Percentiles rank a stretch among this genome's conserved stretches.
Evolutionary conservation across 2,329 filamentous ascomycete genomes (phyloP).

Genomic region (Colletotrichum tropicale): DNA sequence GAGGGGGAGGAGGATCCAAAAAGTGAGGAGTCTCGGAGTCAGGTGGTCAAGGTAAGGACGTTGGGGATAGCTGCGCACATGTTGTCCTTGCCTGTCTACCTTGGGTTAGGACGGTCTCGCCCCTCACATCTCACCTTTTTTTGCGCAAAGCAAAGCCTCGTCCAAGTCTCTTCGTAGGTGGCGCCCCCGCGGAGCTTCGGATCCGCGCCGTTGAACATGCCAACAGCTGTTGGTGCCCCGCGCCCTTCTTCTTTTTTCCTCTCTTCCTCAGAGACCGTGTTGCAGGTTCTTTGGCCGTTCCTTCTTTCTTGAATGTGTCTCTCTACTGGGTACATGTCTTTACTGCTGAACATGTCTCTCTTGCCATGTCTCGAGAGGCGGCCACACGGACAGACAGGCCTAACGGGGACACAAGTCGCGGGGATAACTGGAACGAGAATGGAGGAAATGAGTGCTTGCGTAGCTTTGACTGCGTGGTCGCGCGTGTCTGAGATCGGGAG

Average conservation of each 20-base stretch:
- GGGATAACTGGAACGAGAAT: not conserved
- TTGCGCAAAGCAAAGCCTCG: not conserved
- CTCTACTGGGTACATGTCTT: not conserved
- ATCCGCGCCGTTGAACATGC: slow-evolving; percentile 5
- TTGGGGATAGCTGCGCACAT: not conserved
- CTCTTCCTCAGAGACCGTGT: not conserved
- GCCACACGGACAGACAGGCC: not conserved
- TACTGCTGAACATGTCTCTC: not conserved
- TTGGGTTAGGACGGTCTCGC: not conserved
- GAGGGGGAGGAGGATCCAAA: not conserved
- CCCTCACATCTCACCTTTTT: not conserved
- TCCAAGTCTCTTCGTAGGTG: not conserved
- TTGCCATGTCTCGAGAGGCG: not conserved
- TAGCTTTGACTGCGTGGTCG: not conserved
- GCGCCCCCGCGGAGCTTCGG: not conserved
- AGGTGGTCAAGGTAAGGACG: not conserved
- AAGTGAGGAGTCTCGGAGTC: not conserved
- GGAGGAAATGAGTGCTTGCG: not conserved
- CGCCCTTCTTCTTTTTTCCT: not conserved
- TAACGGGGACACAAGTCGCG: not conserved
- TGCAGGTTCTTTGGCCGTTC: not conserved
- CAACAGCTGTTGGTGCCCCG: not conserved
- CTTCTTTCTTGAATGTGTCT: not conserved
- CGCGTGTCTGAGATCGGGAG: slow-evolving; percentile 1
- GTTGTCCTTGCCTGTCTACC: not conserved